Conservation (phyloP, 768 basidiomycete genomes). For the Suillus decipiens region DNA sequence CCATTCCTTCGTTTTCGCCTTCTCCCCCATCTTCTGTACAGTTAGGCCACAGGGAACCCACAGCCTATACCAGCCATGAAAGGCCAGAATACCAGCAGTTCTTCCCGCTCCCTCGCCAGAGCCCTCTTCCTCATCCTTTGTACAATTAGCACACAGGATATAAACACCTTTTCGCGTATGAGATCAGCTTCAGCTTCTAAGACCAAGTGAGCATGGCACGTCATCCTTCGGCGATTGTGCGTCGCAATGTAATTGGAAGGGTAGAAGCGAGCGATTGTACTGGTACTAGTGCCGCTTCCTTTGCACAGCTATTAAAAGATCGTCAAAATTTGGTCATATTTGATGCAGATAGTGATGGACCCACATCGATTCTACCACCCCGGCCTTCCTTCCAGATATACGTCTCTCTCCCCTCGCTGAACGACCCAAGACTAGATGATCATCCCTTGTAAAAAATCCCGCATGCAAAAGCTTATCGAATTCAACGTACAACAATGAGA, state of each 20-base stretch:
- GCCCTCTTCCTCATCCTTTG: constrained; percentile 7
- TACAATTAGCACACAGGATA: constrained; percentile 8
- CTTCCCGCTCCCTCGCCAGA: neutral
- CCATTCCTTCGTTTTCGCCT: neutral
- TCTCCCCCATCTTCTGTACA: constrained; percentile 8
- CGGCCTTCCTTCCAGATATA: constrained; percentile 3
- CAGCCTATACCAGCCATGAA: neutral
- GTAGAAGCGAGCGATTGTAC: constrained; percentile 1
- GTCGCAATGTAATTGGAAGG: neutral
- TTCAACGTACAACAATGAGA: neutral
- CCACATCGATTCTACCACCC: neutral
- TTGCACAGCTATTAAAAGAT: neutral
- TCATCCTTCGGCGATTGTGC: neutral
- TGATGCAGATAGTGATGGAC: neutral
- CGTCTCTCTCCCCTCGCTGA: constrained; percentile 7
- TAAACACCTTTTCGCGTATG: constrained; percentile 11
- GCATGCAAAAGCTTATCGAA: neutral
- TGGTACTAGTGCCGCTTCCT: neutral
- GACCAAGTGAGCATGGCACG: neutral
- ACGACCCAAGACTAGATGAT: neutral
- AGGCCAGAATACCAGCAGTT: no score
- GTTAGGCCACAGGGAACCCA: neutral
- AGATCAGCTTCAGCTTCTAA: constrained; percentile 8
- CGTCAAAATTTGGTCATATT: neutral
- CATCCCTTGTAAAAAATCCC: neutral